Evolutionary conservation across 2,329 filamentous ascomycete species (phyloP), one percentile per base, ranked within the genome.

Genomic region (Colletotrichum sp.): DNA sequence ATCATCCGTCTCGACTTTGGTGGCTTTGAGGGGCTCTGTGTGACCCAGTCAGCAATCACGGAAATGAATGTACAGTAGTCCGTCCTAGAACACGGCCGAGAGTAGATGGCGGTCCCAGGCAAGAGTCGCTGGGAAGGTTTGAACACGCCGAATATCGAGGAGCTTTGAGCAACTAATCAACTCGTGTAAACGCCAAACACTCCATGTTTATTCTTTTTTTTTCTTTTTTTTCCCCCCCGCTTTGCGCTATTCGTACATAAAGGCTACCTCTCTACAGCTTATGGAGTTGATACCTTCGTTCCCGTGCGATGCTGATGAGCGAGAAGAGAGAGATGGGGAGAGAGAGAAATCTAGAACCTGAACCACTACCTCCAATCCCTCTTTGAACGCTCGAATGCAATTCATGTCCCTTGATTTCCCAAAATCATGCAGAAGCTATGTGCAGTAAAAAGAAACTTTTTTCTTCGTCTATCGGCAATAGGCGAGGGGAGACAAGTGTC

Each of bases 301-400:
- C 36, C 68, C 62, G 44, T 65, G 52, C 69, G 62, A 32, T 67
- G 71, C 32, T 64, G 18, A 63, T 44, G 67, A 63, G 30, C 26
- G 52, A 63, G n/a, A 34, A 30, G 44, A 16, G 24, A n/a, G 15
- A 39, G 26, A 72, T 39, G 36, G 0, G 36, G 34, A 12, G 24
- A 57, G 26, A 73, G 52, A 55, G 65, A 32, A 67, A 28, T 77
- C 74, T 77, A 76, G 71, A 71, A 75, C 32, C 71, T 75, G 44
- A 70, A 60, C 39, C 71, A 74, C 36, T 34, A 36, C 62, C 71
- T 59, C 59, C 71, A 60, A 71, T 64, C 26, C 62, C 28, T 72
- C 65, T 65, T 64, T 77, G 57, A 74, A 69, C 76, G 73, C 74
- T 77, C 44, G 32, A 77, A 77, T 77, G 74, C 76, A 77, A 70